These are phyloP conservation scores for Mycena vitilis DNA, from an alignment of 768 basidiomycete genomes.

Conservation along the genomic window DNA sequence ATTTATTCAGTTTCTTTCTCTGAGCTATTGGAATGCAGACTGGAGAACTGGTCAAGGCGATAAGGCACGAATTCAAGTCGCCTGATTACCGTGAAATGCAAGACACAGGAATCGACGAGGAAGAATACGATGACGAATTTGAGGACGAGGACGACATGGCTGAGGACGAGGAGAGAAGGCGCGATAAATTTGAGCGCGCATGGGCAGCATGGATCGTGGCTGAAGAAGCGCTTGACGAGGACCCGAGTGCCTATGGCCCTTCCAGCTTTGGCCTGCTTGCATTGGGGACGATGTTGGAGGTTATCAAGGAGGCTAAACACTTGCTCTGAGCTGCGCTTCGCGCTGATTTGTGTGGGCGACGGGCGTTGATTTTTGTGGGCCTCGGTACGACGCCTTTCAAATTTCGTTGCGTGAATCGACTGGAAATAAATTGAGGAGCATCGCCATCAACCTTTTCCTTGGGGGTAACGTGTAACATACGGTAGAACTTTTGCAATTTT, in stretches of 20 bases:
- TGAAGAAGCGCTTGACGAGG: conserved; percentile 43
- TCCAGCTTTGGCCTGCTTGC: conserved; percentile 61
- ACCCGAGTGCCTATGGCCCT: conserved; percentile 49
- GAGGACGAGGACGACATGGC: conserved; percentile 44
- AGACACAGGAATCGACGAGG: conserved; percentile 40
- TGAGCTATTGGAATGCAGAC: conserved; percentile 43
- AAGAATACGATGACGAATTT: conserved; percentile 39
- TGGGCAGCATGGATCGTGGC: conserved; percentile 60
- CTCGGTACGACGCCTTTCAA: no score
- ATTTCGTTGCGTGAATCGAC: no score
- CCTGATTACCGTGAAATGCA: conserved; percentile 30
- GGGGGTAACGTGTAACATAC: no score
- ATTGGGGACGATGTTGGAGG: conserved; percentile 54
- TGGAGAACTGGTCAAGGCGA: conserved; percentile 49
- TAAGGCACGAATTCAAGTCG: conserved; percentile 45
- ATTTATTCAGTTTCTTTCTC: conserved; percentile 9
- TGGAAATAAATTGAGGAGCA: no score
- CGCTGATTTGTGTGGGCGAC: no score
- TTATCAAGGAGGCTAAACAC: conserved; percentile 45
- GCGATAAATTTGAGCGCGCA: conserved; percentile 50
- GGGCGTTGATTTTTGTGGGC: no score
- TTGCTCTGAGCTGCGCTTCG: not conserved
- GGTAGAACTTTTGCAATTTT: no score
- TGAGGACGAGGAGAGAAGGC: conserved; percentile 40
- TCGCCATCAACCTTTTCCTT: no score